Percentiles rank a stretch among this genome's conserved stretches.
phyloP scores from a whole-genome alignment of 495 filamentous ascomycete genomes.

The Aspergillus sparsus region DNA sequence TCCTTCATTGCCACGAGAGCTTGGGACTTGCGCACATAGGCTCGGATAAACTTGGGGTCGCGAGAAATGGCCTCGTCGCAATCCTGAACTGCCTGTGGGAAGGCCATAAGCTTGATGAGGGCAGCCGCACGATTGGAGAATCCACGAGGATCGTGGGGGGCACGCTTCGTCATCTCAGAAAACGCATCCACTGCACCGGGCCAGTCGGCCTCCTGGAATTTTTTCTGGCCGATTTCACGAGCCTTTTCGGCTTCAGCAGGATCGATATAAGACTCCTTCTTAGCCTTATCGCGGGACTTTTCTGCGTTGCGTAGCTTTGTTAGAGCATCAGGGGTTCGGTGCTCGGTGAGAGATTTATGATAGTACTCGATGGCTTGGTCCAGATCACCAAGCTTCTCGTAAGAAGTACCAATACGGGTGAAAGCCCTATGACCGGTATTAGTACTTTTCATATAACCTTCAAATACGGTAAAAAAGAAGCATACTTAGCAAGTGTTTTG shows the following conservation, averaged over 20 bases:
- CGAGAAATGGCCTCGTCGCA: slow-evolving; percentile 89
- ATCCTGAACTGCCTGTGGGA: slow-evolving; percentile 90
- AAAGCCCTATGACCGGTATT: slow-evolving; percentile 57
- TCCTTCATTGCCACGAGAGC: slow-evolving; percentile 95
- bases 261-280: slow-evolving; percentile 82
- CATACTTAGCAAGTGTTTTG: slow-evolving; percentile 91
- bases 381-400: slow-evolving; percentile 86
- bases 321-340: slow-evolving; percentile 92
- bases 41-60: slow-evolving; percentile 90
- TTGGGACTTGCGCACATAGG: slow-evolving; percentile 93
- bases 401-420: slow-evolving; percentile 83
- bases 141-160: slow-evolving; percentile 87
- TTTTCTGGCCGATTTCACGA: slow-evolving; percentile 88
- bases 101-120: slow-evolving; percentile 92
- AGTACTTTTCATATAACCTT: neutral
- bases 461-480: neutral
- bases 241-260: slow-evolving; percentile 93
- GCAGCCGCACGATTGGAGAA: slow-evolving; percentile 97
- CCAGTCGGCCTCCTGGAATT: slow-evolving; percentile 97
- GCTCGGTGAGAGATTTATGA: slow-evolving; percentile 90
- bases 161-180: slow-evolving; percentile 94
- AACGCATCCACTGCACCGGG: slow-evolving; percentile 94
- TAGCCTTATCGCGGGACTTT: slow-evolving; percentile 76
- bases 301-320: slow-evolving; percentile 92
- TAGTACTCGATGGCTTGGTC: slow-evolving; percentile 83